Evolutionary conservation across 164 flowering plant species (phyloP).

Genomic region (Sextonia rubra): DNA sequence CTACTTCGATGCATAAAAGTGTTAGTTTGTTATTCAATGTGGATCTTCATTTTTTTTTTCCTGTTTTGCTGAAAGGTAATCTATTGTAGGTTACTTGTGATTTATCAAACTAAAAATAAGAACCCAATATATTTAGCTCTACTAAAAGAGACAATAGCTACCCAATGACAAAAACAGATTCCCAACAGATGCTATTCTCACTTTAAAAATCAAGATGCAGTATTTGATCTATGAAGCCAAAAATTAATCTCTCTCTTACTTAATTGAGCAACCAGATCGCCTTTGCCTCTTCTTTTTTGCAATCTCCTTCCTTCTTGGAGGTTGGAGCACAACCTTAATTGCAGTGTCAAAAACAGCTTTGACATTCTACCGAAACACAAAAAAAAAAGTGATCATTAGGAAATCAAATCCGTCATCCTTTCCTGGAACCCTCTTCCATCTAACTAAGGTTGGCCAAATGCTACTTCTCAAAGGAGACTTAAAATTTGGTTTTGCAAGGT

Average conservation of each 20-base stretch:
- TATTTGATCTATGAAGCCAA: background rate
- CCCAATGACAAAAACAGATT: background rate
- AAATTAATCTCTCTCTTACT: conserved; percentile 41
- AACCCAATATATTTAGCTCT: background rate
- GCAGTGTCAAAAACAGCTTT: conserved; percentile 99
- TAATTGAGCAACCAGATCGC: conserved; percentile 63
- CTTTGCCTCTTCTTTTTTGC: conserved; percentile 55
- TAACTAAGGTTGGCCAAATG: too few relatives aligned
- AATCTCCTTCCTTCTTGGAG: conserved; percentile 88
- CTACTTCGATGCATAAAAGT: background rate
- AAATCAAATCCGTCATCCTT: background rate
- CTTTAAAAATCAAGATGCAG: background rate
- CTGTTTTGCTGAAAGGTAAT: too few relatives aligned
- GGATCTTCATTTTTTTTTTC: too few relatives aligned
- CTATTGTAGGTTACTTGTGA: background rate
- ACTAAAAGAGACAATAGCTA: background rate
- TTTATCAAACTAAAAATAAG: background rate
- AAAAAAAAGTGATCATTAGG: background rate
- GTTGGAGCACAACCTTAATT: conserved; percentile 95
- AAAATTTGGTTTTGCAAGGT: too few relatives aligned
- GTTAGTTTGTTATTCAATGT: background rate
- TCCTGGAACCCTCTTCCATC: too few relatives aligned
- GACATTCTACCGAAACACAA: conserved; percentile 55
- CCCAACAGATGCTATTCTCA: background rate
- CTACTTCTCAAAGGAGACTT: too few relatives aligned